Percentiles rank a stretch among this genome's conserved stretches.
These are phyloP conservation scores for Microbotryum saponariae DNA, from an alignment of 1,284 basidiomycete genomes.

Conservation along the genomic window DNA sequence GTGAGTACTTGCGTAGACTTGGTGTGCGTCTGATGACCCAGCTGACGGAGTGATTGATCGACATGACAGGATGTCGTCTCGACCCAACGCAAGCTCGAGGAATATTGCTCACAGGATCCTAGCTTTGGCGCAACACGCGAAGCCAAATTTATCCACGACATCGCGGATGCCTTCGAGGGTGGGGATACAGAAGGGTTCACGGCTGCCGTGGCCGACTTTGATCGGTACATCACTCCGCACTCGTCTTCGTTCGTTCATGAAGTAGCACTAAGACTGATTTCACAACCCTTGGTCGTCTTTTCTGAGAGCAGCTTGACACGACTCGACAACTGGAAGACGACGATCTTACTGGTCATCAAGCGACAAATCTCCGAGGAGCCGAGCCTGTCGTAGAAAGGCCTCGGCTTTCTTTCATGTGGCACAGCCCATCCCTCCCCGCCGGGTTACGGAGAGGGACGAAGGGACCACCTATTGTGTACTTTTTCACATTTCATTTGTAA, in stretches of 20 bases:
- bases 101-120: slow-evolving; percentile 67
- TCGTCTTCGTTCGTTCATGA: background rate
- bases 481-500: no score
- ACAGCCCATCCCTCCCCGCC: no score
- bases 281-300: background rate
- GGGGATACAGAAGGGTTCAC: slow-evolving; percentile 74
- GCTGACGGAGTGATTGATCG: no score
- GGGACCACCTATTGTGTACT: no score
- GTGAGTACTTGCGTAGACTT: slow-evolving; percentile 48
- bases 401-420: no score
- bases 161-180: slow-evolving; percentile 69
- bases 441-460: no score
- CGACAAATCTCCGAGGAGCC: slow-evolving; percentile 59
- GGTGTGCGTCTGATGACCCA: background rate
- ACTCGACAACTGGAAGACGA: slow-evolving; percentile 91
- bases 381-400: slow-evolving; percentile 40
- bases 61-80: slow-evolving; percentile 67
- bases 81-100: slow-evolving; percentile 65
- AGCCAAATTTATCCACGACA: slow-evolving; percentile 69
- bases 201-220: slow-evolving; percentile 39
- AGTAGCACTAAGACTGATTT: background rate
- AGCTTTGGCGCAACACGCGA: slow-evolving; percentile 80
- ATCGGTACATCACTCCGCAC: slow-evolving; percentile 19
- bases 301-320: slow-evolving; percentile 64
- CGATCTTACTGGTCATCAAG: slow-evolving; percentile 80